Evolutionary conservation across 164 flowering plant species (phyloP).

Genomic region (Litsea cubeba): DNA sequence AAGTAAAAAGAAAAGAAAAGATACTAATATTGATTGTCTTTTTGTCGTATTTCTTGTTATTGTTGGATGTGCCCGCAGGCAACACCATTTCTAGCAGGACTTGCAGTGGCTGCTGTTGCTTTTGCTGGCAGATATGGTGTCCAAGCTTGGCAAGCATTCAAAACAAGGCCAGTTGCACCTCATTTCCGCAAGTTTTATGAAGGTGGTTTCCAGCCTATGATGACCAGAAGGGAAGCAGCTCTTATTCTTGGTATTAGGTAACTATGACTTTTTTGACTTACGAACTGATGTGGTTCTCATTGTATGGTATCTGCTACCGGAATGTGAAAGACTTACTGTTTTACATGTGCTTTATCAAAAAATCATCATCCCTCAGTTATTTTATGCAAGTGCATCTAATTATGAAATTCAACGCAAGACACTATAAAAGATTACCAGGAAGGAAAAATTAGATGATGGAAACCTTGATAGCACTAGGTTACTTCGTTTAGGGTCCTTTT

Average conservation of each 20-base stretch:
- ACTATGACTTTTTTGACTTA: neutral
- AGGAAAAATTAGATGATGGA: too few relatives aligned
- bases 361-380: too few relatives aligned
- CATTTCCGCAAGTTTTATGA: constrained; percentile 76
- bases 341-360: too few relatives aligned
- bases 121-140: constrained; percentile 75
- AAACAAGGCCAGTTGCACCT: constrained; percentile 65
- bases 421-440: too few relatives aligned
- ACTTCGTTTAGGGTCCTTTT: too few relatives aligned
- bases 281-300: neutral
- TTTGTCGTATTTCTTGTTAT: too few relatives aligned
- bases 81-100: constrained; percentile 70
- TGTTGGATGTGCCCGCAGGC: constrained; percentile 31
- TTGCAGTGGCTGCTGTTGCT: constrained; percentile 82
- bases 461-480: too few relatives aligned
- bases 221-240: constrained; percentile 94
- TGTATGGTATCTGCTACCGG: neutral
- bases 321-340: too few relatives aligned
- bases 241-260: constrained; percentile 90
- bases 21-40: too few relatives aligned
- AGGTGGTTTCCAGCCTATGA: constrained; percentile 83
- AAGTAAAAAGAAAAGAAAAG: too few relatives aligned
- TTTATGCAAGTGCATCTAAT: too few relatives aligned
- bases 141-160: constrained; percentile 86
- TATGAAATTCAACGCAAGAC: too few relatives aligned